Evolutionary conservation across 148 eudicot genomes (phyloP), one percentile per base, ranked within the genome.

Genomic region (Chenopodium formosanum): DNA sequence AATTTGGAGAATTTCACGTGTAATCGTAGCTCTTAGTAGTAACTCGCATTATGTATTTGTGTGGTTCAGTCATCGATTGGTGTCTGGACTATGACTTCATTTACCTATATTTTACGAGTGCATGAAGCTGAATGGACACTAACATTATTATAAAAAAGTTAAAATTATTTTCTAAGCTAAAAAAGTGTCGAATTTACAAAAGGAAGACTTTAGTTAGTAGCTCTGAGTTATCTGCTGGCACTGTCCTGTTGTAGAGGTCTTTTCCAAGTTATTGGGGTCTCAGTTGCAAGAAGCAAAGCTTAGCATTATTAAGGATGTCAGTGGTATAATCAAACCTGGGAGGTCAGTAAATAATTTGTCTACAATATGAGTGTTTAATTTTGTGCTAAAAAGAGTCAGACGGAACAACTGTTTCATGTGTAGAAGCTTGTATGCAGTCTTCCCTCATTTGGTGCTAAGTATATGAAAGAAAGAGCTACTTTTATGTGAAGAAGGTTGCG

Each of bases 251-350:
- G 58, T 62, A 22, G 85, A 91, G 92, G 85, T 83, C 67, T 44
- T 78, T 53, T 37, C 82, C 27, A 89, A 86, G 86, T 77, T 94
- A 48, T 75, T 84, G 60, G 94, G 97, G 48, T 84, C 88, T 32
- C 81, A 56, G 32, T 79, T 83, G 52, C 88, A 79, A 79, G 86
- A 82, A 80, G 81, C 93, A 65, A 89, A 82, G 74, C 80, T 92
- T 70, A 81, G 83, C 80, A 92, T 92, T 74, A 52, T 94, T 62
- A 80, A 87, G 81, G 88, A 87, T 62, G 88, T 88, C 83, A 91
- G 88, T 76, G 98, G 98, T 65, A 81, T 89, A 67, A 86, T 91
- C 77, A 91, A 88, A 87, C 96, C 98, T 52, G 91, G 94, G 82
- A 92, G 98, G 96, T 94, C 19, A 78, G 79, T 72, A 48, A 12